Percentiles rank a stretch among this genome's conserved stretches.
Conservation (phyloP, 2,329 filamentous ascomycete species). For the Curvularia spicifera region DNA sequence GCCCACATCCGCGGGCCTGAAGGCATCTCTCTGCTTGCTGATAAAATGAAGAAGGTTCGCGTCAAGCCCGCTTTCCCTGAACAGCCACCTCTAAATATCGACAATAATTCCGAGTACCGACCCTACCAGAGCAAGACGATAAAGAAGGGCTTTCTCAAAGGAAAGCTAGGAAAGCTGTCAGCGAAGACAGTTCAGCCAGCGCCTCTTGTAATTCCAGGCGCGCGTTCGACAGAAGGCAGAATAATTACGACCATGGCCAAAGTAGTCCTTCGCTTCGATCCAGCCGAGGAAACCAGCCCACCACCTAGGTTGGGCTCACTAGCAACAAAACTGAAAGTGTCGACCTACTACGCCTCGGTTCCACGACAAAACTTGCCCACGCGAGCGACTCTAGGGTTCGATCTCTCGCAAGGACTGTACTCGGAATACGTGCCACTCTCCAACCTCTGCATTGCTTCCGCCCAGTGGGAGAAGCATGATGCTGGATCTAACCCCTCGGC, state of each 20-base stretch:
- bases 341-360: constrained; percentile 62
- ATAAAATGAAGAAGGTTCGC: constrained; percentile 62
- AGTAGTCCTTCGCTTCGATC: constrained; percentile 67
- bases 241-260: constrained; percentile 62
- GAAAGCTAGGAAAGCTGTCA: constrained; percentile 63
- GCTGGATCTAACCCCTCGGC: constrained; percentile 40
- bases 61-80: constrained; percentile 66
- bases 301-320: constrained; percentile 63
- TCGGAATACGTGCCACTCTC: constrained; percentile 61
- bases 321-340: constrained; percentile 62
- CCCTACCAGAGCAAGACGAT: constrained; percentile 65
- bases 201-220: constrained; percentile 58
- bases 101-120: constrained; percentile 58
- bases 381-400: constrained; percentile 51
- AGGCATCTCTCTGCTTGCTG: constrained; percentile 54
- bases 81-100: constrained; percentile 63
- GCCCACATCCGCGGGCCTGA: constrained; percentile 50
- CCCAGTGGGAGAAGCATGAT: constrained; percentile 61
- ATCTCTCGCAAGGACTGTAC: constrained; percentile 60
- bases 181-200: constrained; percentile 65
- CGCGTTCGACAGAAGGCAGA: constrained; percentile 45
- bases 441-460: constrained; percentile 62
- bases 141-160: constrained; percentile 65
- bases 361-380: constrained; percentile 60
- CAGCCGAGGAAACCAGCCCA: constrained; percentile 54